A percentile compares a stretch with the other conserved stretches of the same genome.
phyloP scores from a whole-genome alignment of 805 yeast species.

The Metschnikowia aberdeeniae region DNA sequence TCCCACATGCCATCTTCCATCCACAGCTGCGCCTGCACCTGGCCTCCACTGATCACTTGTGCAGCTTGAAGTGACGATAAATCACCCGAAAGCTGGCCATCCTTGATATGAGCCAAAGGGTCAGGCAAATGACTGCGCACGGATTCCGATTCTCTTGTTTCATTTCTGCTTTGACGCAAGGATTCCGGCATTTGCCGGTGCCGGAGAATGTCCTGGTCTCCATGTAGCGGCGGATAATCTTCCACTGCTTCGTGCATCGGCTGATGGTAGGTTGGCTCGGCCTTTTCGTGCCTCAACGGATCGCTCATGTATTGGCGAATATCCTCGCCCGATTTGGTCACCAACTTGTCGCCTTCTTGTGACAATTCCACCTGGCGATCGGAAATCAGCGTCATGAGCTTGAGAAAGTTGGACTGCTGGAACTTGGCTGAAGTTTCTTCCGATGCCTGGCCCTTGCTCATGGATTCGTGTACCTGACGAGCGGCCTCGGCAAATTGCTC shows the following conservation, averaged over 20 bases:
- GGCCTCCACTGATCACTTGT: conserved; percentile 37
- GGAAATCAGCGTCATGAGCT: conserved; percentile 38
- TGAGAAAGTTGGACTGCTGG: conserved; percentile 33
- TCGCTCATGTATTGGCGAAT: conserved; percentile 24
- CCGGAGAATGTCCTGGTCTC: background rate
- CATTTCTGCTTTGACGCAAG: background rate
- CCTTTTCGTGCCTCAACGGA: conserved; percentile 13
- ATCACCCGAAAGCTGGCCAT: conserved; percentile 32
- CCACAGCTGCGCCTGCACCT: conserved; percentile 34
- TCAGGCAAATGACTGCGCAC: conserved; percentile 34
- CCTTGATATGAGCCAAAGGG: conserved; percentile 40
- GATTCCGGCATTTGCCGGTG: background rate
- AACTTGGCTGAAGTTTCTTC: conserved; percentile 29
- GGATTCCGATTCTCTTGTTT: conserved; percentile 16
- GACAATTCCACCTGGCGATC: conserved; percentile 33
- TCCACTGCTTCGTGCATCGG: conserved; percentile 9
- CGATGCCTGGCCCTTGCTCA: conserved; percentile 29
- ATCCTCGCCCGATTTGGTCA: conserved; percentile 35
- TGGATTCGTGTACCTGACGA: conserved; percentile 30
- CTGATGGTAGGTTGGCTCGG: conserved; percentile 10
- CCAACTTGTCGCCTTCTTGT: conserved; percentile 35
- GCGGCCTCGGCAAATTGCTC: conserved; percentile 40
- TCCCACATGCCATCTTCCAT: conserved; percentile 30
- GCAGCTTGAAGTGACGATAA: conserved; percentile 37
- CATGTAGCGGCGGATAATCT: background rate